Base-by-base conservation (phyloP, 2,329 filamentous ascomycete genomes). In the Ceratocystis colombiana region DNA sequence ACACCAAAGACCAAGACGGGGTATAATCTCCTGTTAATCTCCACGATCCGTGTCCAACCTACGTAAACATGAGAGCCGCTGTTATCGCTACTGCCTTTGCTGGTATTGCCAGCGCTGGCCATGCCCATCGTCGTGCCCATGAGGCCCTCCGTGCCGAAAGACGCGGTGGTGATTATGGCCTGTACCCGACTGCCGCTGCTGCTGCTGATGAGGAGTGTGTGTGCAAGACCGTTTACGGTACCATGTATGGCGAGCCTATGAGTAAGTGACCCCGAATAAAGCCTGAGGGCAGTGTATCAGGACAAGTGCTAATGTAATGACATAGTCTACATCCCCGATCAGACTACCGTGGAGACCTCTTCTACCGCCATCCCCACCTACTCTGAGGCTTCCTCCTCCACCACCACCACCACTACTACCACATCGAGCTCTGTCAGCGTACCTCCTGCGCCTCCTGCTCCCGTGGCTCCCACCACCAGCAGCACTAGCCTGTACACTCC, bases 141-240 rank as follows among this genome's bases (percentile, higher is more conserved):
- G 46, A 57, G 17, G 59, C 48, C 55, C 28, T 64, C n/a, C 41
- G 57, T 41, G 59, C 64, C 33, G 55, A 59, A 30, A 59, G 55
- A 59, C 55, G 55, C 55, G 59, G 41, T 45, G 80, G 80, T 79
- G 73, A 71, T 70, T 70, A 75, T 25, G 28, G 28, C 4, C 15
- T 59, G 55, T 59, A 37, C 55, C 37, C 37, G 37, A 75, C 65
- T 59, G 59, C 57, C 20, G 57, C 66, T 10, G 64, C 67, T 20
- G 67, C 74, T 69, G 77, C 77, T 44, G 74, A 80, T 69, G 90
- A 88, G 74, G 73, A 76, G 45, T 77, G 78, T 62, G 82, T 82
- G 69, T 93, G 88, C 83, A 87, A 82, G 70, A 90, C 88, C 74
- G 84, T 88, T 79, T 88, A 85, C 77, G 83, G 82, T 75, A 89